Evolutionary conservation across 208 protist species (phyloP).

Genomic region (Trichomonas vaginalis): DNA sequence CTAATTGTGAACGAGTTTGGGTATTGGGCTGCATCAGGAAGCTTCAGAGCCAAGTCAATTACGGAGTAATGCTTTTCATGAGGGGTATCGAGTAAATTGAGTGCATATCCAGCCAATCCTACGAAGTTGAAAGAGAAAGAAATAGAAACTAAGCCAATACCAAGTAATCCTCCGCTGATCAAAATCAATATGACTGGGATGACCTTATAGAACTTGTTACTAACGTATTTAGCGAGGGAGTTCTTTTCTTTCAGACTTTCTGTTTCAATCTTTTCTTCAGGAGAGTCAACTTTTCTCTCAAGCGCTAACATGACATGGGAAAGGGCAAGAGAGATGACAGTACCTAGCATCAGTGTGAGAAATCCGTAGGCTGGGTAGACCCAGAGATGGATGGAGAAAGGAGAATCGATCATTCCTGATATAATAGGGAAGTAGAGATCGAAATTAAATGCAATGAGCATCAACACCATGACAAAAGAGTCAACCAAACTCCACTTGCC

Average conservation of each 20-base stretch:
- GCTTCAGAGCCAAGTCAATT: not conserved
- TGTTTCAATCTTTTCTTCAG: not conserved
- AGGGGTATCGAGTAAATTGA: not conserved
- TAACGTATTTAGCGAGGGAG: not conserved
- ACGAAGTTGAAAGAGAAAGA: not conserved
- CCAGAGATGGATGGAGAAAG: not conserved
- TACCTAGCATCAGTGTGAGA: not conserved
- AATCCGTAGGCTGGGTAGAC: not conserved
- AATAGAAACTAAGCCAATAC: not conserved
- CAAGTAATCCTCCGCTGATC: not conserved
- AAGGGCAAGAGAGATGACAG: not conserved
- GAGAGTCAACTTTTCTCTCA: not conserved
- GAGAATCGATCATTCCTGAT: not conserved
- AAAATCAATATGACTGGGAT: not conserved
- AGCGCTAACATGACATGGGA: not conserved
- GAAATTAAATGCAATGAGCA: slow-evolving; percentile 61
- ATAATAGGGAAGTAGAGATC: slow-evolving; percentile 23
- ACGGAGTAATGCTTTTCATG: not conserved
- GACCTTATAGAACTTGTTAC: not conserved
- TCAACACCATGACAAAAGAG: slow-evolving; percentile 64
- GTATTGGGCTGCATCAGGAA: not conserved
- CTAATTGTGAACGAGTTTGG: slow-evolving; percentile 19
- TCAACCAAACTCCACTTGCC: slow-evolving; percentile 77
- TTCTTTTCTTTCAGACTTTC: not conserved
- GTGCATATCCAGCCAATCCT: not conserved